phyloP scores from a whole-genome alignment of 306 rosid genomes.

The Gastrolobium bilobum region DNA sequence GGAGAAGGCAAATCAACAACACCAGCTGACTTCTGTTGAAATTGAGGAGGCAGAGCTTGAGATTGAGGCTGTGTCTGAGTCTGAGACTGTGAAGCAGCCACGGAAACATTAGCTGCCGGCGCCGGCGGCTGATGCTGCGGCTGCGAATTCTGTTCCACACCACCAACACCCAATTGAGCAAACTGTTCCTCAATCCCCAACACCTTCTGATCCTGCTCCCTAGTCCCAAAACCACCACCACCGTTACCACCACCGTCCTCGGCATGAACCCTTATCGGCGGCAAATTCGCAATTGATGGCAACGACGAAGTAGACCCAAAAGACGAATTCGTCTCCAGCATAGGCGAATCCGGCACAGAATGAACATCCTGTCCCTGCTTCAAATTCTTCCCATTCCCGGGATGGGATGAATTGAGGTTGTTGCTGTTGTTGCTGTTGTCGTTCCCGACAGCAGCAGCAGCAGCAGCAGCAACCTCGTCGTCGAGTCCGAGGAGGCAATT shows the following conservation, averaged over 20 bases:
- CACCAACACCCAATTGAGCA: conserved; percentile 64
- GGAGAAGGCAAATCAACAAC: conserved; percentile 71
- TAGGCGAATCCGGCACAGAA: conserved; percentile 80
- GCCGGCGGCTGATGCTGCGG: conserved; percentile 38
- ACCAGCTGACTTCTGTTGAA: conserved; percentile 65
- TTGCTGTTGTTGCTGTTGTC: conserved; percentile 36
- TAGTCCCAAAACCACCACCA: conserved; percentile 49
- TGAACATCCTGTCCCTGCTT: conserved; percentile 77
- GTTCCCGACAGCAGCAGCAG: background rate
- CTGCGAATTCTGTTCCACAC: conserved; percentile 39
- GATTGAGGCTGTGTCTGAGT: conserved; percentile 41
- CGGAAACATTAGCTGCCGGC: conserved; percentile 56
- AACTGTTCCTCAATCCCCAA: conserved; percentile 79
- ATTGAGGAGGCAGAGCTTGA: conserved; percentile 53
- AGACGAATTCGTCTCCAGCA: conserved; percentile 80
- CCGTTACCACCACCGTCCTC: conserved; percentile 55
- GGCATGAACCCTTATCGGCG: conserved; percentile 73
- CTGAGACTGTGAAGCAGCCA: conserved; percentile 50
- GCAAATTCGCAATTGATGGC: conserved; percentile 70
- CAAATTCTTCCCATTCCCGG: conserved; percentile 56
- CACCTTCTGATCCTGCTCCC: conserved; percentile 69
- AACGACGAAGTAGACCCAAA: conserved; percentile 86
- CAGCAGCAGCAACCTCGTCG: conserved; percentile 49
- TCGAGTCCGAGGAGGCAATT: conserved; percentile 78
- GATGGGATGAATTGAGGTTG: background rate